Conservation (phyloP, 176 grass and related monocot genomes). For the Juncus effusus region DNA sequence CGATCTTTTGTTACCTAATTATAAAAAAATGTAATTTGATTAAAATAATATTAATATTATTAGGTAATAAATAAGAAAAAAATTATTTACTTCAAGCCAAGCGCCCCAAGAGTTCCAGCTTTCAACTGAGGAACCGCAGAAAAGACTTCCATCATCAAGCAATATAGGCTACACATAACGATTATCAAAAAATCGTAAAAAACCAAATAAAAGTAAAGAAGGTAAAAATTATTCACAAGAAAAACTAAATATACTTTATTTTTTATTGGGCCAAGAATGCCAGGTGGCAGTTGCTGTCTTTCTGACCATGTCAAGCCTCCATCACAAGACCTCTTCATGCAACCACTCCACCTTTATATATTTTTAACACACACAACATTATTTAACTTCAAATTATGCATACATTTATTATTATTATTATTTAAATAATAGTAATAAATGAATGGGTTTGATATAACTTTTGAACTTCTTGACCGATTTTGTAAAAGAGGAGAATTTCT, state of each 20-base stretch:
- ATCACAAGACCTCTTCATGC: constrained; percentile 85
- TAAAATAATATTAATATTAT: too few species aligned
- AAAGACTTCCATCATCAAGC: constrained; percentile 68
- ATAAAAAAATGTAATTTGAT: neutral
- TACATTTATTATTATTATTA: neutral
- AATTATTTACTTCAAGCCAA: constrained; percentile 74
- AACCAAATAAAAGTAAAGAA: neutral
- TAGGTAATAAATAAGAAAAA: too few species aligned
- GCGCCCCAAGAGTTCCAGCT: constrained; percentile 99
- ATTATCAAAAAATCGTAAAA: neutral
- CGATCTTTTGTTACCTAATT: constrained; percentile 67
- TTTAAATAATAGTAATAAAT: neutral
- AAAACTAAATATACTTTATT: constrained; percentile 60
- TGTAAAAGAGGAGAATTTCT: constrained; percentile 95
- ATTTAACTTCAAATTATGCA: constrained; percentile 1
- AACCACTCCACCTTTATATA: constrained; percentile 76
- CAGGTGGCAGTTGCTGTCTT: constrained; percentile 84
- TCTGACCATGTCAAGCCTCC: constrained; percentile 72
- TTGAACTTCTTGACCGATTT: constrained; percentile 87
- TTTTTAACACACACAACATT: too few species aligned
- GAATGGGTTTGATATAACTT: constrained; percentile 39
- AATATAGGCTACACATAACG: constrained; percentile 54
- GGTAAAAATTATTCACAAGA: neutral
- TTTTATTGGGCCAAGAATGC: constrained; percentile 93
- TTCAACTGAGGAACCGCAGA: constrained; percentile 95